These are phyloP conservation scores for Chytriomyces hyalinus DNA, from an alignment of 192 early-diverging fungal species.

Conservation along the genomic window DNA sequence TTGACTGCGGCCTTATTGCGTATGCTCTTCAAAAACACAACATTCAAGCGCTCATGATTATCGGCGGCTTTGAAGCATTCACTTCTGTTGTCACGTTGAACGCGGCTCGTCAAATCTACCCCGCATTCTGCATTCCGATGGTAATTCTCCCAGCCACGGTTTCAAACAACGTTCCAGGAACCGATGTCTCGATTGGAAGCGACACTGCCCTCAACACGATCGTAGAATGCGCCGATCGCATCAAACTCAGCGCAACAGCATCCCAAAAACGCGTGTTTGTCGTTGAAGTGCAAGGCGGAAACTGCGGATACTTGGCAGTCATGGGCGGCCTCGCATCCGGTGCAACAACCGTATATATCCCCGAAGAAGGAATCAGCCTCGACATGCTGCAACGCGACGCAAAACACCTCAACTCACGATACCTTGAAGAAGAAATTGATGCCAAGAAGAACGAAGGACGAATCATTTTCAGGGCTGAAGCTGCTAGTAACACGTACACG, in stretches of 20 bases:
- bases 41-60: conserved; percentile 88
- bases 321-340: conserved; percentile 85
- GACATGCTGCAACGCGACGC: conserved; percentile 84
- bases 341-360: conserved; percentile 91
- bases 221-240: conserved; percentile 85
- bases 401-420: conserved; percentile 76
- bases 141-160: conserved; percentile 92
- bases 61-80: conserved; percentile 97
- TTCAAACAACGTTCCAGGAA: conserved; percentile 97
- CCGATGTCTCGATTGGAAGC: conserved; percentile 91
- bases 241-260: conserved; percentile 92
- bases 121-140: conserved; percentile 94
- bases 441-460: conserved; percentile 72
- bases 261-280: conserved; percentile 92
- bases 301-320: conserved; percentile 88
- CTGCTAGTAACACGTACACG: conserved; percentile 78
- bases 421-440: conserved; percentile 72
- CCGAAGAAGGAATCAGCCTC: conserved; percentile 87
- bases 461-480: conserved; percentile 75
- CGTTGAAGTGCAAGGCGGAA: conserved; percentile 96
- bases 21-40: conserved; percentile 90
- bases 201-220: conserved; percentile 96
- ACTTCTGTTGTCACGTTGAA: conserved; percentile 76
- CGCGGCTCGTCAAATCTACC: conserved; percentile 76
- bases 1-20: conserved; percentile 86